Percentiles rank a stretch among this genome's conserved stretches.
Conservation (phyloP, 441 rosid species). For the Populus hybrid region DNA sequence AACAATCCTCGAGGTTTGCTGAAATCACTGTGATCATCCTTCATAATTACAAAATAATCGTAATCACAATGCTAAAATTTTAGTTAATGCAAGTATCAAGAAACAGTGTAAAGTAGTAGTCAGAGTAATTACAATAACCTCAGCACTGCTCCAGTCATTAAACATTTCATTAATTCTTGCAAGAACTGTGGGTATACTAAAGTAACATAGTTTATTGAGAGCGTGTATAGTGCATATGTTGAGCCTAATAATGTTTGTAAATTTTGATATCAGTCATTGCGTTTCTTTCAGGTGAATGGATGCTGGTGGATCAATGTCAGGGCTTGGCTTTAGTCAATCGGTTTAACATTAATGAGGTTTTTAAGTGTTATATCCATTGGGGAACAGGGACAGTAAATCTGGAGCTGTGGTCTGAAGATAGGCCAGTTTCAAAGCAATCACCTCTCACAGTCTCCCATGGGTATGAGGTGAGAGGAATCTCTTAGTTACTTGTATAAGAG, state of each 20-base stretch:
- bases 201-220: too few species aligned
- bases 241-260: background rate
- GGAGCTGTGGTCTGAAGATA: constrained; percentile 94
- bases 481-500: constrained; percentile 15
- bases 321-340: constrained; percentile 57
- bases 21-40: background rate
- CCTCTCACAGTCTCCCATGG: constrained; percentile 59
- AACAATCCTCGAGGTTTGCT: background rate
- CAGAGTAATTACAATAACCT: background rate
- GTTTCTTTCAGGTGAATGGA: constrained; percentile 68
- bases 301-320: constrained; percentile 68
- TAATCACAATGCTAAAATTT: background rate
- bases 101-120: background rate
- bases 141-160: background rate
- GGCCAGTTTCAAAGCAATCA: too few species aligned
- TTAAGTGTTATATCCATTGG: constrained; percentile 74
- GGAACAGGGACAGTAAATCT: constrained; percentile 73
- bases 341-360: constrained; percentile 53
- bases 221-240: background rate
- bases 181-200: background rate
- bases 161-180: background rate
- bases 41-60: too few species aligned
- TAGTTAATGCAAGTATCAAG: background rate
- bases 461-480: constrained; percentile 52
- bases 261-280: background rate